Base-by-base conservation (phyloP, 371 early-diverging fungal genomes). In the Mucor sp. region DNA sequence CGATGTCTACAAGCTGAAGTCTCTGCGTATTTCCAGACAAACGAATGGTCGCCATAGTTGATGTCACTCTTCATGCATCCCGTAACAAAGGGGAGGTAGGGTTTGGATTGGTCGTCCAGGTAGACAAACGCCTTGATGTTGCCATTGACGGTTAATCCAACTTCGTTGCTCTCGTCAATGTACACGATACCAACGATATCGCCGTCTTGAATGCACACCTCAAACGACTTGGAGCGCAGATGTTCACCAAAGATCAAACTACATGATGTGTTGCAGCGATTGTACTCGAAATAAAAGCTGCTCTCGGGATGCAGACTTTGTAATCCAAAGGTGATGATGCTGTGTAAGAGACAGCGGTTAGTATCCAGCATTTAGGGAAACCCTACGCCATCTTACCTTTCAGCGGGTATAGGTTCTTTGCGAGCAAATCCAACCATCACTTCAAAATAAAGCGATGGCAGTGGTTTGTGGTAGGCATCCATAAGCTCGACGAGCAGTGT, bases 371-470 rank as follows among this genome's bases (percentile, higher is more conserved):
- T 37, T 11, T 37, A 37, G 1, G 11, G 37, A 37, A 33, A 33
- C 1, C 33, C 8, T 33, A 7, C 8, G 33, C 8, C 33, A 6
- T 33, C 6, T 43, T 70, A 70, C 70, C 62, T 70, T 19, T 62
- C 62, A 15, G 39, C 9, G 33, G 60, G 39, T 21, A 60, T 23
- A 56, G 25, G 25, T 14, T 63, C 50, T 39, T 57, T 61, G 14
- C 39, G 64, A n/a, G 50, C 25, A 21, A 69, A 68, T 8, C 55
- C 71, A 41, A 78, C 27, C 0, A 62, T 32, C 4, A 70, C 64
- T 59, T 81, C 81, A 57, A 74, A 81, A 69, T 78, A 81, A 1
- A 81, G 63, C 19, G 79, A 81, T 7, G 77, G 75, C 0, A 68
- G 27, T 0, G 62, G 56, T 17, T 56, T 56, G 28, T 56, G 56